Base-by-base conservation (phyloP, 2,329 filamentous ascomycete genomes). In the Ophiocordyceps unilateralis region DNA sequence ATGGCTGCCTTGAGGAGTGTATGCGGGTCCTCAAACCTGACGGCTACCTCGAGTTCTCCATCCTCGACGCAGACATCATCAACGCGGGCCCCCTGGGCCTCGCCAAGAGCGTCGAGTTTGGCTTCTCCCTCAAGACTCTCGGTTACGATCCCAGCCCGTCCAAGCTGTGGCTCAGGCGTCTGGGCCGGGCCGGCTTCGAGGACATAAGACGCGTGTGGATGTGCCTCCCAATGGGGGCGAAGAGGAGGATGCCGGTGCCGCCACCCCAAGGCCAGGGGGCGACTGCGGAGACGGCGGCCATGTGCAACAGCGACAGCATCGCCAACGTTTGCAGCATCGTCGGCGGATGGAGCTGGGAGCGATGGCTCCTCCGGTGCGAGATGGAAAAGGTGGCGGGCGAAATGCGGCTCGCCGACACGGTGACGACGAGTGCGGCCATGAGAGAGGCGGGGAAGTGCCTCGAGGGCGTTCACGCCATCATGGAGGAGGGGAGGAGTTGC, bases 301-400 rank as follows among this genome's bases (percentile, higher is more conserved):
- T 59, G 50, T 83, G 83, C 8, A 82, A 74, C 52, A 86, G 82
- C 0, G 74, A 78, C 41, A 75, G 78, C 55, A 75, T 80, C 14
- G 83, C 84, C 2, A 78, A 74, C 51, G 68, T 94, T 49, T 82
- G 83, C 12, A 88, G 88, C 19, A 65, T 96, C 36, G 76, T 89
- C 1, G 91, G 86, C 5, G 80, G 82, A 22, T 91, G 87, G 79
- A 79, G 80, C 58, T 98, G 88, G 89, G 91, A 98, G 71, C 83
- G 85, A 58, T 98, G 91, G 91, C 74, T 96, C 59, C 65, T 95
- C 50, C 84, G 86, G 55, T 73, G 89, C 53, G 83, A 91, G 64
- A 74, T 81, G 64, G 88, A 95, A 67, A 91, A 74, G 60, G 68
- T 69, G 5, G 68, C 85, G 55, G 82, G 83, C 22, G 79, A 85